phyloP scores from a whole-genome alignment of 2,329 filamentous ascomycete species.

The Fulvia fulva region DNA sequence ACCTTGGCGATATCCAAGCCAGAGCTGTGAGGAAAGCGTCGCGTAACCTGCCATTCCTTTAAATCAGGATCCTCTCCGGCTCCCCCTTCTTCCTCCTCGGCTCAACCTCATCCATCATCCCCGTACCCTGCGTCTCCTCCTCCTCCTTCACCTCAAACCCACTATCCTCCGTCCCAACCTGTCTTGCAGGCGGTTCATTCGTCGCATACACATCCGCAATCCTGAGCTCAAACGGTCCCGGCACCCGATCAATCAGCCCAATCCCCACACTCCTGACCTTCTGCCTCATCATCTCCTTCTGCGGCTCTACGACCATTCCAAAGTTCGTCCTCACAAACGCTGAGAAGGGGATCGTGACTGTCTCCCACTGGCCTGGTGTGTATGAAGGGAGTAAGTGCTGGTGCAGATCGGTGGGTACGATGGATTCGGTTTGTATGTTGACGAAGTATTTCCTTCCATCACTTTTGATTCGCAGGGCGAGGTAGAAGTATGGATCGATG shows the following conservation, averaged over 20 bases:
- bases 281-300: conserved; percentile 81
- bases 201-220: conserved; percentile 90
- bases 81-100: conserved; percentile 32
- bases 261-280: conserved; percentile 83
- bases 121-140: conserved; percentile 17
- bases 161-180: conserved; percentile 30
- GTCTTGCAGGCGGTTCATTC: conserved; percentile 52
- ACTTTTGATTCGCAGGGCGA: conserved; percentile 82
- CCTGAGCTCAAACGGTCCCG: conserved; percentile 81
- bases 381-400: conserved; percentile 84
- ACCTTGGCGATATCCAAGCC: too few species aligned
- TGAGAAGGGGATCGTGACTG: conserved; percentile 81
- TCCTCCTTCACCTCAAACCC: conserved; percentile 29
- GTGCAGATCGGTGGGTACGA: conserved; percentile 92
- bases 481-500: conserved; percentile 81
- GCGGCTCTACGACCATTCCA: conserved; percentile 86
- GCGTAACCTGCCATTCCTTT: conserved; percentile 2
- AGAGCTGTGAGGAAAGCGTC: too few species aligned
- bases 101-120: conserved; percentile 32
- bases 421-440: conserved; percentile 90
- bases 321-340: conserved; percentile 95
- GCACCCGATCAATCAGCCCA: conserved; percentile 81
- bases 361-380: conserved; percentile 86
- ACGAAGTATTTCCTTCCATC: conserved; percentile 91
- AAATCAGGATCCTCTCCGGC: conserved; percentile 36